A percentile compares a stretch with the other conserved stretches of the same genome.
Conservation (phyloP, 2,329 filamentous ascomycete species). For the Trichophyton rubrum region DNA sequence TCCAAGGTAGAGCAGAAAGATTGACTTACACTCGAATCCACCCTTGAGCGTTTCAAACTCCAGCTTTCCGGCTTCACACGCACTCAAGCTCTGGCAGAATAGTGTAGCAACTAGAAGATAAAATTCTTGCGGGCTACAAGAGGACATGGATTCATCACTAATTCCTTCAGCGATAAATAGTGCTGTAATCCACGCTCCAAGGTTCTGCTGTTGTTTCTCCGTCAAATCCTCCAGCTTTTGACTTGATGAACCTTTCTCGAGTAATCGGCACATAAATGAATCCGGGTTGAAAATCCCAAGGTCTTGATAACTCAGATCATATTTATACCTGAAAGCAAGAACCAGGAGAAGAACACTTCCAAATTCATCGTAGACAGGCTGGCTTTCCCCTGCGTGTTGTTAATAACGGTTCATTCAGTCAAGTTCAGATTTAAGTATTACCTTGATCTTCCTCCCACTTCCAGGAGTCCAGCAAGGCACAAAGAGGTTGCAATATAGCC, state of each 20-base stretch:
- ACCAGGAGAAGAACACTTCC: constrained; percentile 48
- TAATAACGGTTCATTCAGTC: background rate
- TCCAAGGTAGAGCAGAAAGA: background rate
- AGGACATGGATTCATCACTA: constrained; percentile 51
- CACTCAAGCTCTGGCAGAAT: constrained; percentile 48
- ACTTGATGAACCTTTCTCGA: constrained; percentile 36
- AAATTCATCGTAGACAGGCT: constrained; percentile 55
- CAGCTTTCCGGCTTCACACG: constrained; percentile 44
- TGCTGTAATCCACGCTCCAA: constrained; percentile 49
- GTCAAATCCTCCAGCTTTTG: constrained; percentile 40
- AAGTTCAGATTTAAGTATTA: constrained; percentile 12
- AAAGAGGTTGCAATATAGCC: constrained; percentile 46
- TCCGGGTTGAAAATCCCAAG: constrained; percentile 39
- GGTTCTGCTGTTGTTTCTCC: constrained; percentile 44
- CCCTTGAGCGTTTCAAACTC: constrained; percentile 47
- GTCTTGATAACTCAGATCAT: constrained; percentile 41
- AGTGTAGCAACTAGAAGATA: constrained; percentile 50
- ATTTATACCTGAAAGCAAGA: constrained; percentile 46
- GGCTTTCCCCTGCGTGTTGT: constrained; percentile 39
- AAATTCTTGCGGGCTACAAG: constrained; percentile 52
- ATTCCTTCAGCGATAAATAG: constrained; percentile 52
- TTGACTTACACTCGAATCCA: constrained; percentile 46
- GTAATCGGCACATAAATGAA: constrained; percentile 45
- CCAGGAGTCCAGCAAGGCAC: constrained; percentile 49
- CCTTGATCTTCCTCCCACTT: constrained; percentile 52